Evolutionary conservation across 1,139 yeast genomes (phyloP).

Genomic region (Zygoascus meyerae): DNA sequence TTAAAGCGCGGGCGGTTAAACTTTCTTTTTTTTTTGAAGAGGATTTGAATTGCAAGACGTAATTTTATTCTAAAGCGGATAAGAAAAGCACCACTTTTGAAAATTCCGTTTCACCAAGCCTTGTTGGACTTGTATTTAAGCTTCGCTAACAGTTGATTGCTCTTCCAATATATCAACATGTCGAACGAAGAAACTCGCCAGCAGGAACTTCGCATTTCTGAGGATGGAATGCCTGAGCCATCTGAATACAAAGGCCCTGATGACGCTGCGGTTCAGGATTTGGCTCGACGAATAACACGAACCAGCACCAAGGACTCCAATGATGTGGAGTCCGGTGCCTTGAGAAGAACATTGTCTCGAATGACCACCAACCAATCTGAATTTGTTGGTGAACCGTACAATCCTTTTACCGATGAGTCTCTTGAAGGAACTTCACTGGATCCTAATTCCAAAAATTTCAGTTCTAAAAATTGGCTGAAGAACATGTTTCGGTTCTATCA

Average conservation of each 20-base stretch:
- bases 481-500: conserved; percentile 46
- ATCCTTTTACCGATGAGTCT: conserved; percentile 18
- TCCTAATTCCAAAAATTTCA: conserved; percentile 53
- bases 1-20: no score
- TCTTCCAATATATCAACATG: no score
- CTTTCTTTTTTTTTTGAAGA: no score
- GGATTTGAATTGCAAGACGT: no score
- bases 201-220: background rate
- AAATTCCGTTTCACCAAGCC: no score
- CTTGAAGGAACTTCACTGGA: conserved; percentile 42
- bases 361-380: conserved; percentile 13
- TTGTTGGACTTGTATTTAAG: no score
- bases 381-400: conserved; percentile 12
- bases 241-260: conserved; percentile 9
- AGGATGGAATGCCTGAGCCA: background rate
- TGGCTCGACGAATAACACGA: conserved; percentile 26
- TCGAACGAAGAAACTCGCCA: no score
- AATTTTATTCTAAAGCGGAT: no score
- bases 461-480: conserved; percentile 64
- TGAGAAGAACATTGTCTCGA: conserved; percentile 6
- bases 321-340: background rate
- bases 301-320: conserved; percentile 17
- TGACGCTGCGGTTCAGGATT: conserved; percentile 20
- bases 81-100: no score
- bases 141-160: no score